Base-by-base conservation (phyloP, 108 stramenopile species). In the Epithemia pelagica region DNA sequence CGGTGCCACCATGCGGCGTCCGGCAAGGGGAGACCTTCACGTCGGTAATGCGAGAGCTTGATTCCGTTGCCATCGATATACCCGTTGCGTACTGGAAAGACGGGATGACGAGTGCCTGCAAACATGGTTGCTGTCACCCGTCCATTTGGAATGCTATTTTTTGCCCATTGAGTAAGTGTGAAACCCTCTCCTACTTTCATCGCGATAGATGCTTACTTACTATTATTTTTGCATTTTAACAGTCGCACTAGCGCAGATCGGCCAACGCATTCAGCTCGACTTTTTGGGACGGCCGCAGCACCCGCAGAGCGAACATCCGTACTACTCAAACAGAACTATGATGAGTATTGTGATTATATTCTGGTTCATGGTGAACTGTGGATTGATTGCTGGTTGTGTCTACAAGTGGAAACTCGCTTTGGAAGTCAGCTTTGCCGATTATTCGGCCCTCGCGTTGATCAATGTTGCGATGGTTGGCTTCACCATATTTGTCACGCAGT, bases 1-100 rank as follows among this genome's bases (percentile, higher is more conserved):
- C 83, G 28, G 90, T 91, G 0, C 91, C 91, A 20, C 64, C 66
- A n/a, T 86, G 91, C 33, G 91, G 91, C 22, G 88, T 89, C 7
- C 67, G 72, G 20, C 75, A 82, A 68, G 88, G 88, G 25, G 69
- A 92, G 70, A 78, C 81, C 26, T 92, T 92, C 68, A 69, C 73
- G 21, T 84, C 86, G 55, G 69, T 75, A 56, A 88, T 91, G 87
- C 63, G 72, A 56, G 79, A 82, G 30, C 31, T 85, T 51, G 74
- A 78, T 27, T 62, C 61, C 23, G 78, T 83, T n/a, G 81, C 74
- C n/a, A 67, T 79, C 8, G 75, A 73, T 66, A 74, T 74, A 51
- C 77, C 75, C 5, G 54, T 65, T 15, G 78, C 78, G 2, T 73
- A 66, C 60, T 93, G 92, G 92, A 74, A 78, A 62, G 92, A 89